Base-by-base conservation (phyloP, 208 protist species). In the Trypanosoma vivax region DNA sequence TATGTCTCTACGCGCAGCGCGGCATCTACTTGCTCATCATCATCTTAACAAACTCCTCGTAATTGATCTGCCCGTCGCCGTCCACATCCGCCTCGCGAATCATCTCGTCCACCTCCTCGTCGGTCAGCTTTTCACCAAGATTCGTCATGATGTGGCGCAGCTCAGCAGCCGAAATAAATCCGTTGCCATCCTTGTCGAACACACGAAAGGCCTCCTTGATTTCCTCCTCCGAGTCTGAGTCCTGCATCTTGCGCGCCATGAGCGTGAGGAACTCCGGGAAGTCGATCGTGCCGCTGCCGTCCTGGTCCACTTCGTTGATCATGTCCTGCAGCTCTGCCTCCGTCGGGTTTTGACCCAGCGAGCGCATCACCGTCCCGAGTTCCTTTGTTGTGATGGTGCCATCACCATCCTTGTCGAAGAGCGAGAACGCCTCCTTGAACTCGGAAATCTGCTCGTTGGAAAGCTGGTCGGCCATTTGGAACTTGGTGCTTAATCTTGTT, bases 381-480 rank as follows among this genome's bases (percentile, higher is more conserved):
- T 99, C 97, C 63, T 97, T 98, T 35, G 95, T 97, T 28, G 96
- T 98, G 80, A 99, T 99, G 56, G 75, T 90, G 50, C 91, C 90
- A 77, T 87, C 90, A 42, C 83, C 91, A 65, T 98, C 94, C 52
- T 92, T 86, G 73, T 98, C 96, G 41, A 98, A 99, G 19, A 99
- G 88, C 45, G 94, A 97, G 90, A 99, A 99, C 19, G 98, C 98
- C 83, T 99, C 98, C 88, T 99, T 99, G 88, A 98, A 99, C 81
- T 99, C 98, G 46, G 91, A 94, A 58, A 99, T 97, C 76, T 99
- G 96, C 81, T 99, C 97, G 77, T 98, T 95, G 41, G 97, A 94
- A 46, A 99, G 78, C 66, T 96, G 73, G 47, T 94, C 72, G 53
- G 77, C 76, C 79, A 88, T 88, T 16, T 28, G 46, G 46, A 45